Percentiles rank a stretch among this genome's conserved stretches.
These are phyloP conservation scores for Mortierella hygrophila DNA, from an alignment of 192 early-diverging fungal species.

Conservation along the genomic window DNA sequence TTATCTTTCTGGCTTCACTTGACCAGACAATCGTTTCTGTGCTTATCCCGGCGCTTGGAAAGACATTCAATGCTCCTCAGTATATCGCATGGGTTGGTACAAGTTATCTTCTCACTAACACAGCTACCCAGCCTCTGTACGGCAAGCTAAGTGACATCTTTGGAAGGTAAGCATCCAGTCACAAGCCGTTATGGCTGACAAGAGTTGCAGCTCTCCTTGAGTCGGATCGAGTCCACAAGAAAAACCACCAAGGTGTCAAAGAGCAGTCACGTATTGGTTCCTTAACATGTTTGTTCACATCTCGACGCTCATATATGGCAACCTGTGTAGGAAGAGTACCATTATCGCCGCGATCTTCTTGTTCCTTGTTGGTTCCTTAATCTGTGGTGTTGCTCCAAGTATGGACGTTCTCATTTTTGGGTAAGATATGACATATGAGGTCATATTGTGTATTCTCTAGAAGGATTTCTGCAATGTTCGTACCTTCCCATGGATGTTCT, in stretches of 20 bases:
- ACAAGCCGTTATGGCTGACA: too few relatives aligned
- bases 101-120: constrained; percentile 67
- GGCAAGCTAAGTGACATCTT: constrained; percentile 85
- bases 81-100: constrained; percentile 88
- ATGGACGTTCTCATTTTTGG: constrained; percentile 64
- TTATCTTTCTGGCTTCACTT: constrained; percentile 43
- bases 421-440: constrained; percentile 32
- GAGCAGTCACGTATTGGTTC: too few relatives aligned
- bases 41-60: constrained; percentile 37
- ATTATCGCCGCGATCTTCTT: constrained; percentile 49
- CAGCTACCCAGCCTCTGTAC: constrained; percentile 83
- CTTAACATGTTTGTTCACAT: too few relatives aligned
- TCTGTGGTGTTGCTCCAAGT: constrained; percentile 50
- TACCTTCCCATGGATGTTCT: too few relatives aligned
- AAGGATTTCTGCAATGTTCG: too few relatives aligned
- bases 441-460: too few relatives aligned
- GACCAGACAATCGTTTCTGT: constrained; percentile 55
- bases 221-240: too few relatives aligned
- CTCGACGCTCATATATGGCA: too few relatives aligned
- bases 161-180: constrained; percentile 56
- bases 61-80: constrained; percentile 73
- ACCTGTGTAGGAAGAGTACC: constrained; percentile 35
- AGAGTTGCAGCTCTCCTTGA: too few relatives aligned
- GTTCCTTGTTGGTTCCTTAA: constrained; percentile 43
- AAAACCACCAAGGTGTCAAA: too few relatives aligned